phyloP scores from a whole-genome alignment of 2,329 filamentous ascomycete species.

The Capronia americana region DNA sequence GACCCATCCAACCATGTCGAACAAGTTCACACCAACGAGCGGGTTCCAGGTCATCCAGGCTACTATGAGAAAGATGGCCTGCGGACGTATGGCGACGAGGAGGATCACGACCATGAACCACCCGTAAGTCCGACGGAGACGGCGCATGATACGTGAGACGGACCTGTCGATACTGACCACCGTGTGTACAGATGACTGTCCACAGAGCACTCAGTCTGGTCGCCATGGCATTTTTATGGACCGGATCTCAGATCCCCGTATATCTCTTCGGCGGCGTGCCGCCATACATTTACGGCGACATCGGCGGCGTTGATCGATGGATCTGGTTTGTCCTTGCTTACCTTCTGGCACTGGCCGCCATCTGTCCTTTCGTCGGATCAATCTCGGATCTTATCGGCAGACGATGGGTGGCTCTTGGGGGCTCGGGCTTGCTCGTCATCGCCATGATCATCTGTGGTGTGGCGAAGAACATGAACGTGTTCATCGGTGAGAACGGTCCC shows the following conservation, averaged over 20 bases:
- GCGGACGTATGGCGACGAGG: conserved; percentile 55
- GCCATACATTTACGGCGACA: conserved; percentile 64
- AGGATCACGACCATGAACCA: conserved; percentile 56
- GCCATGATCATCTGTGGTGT: conserved; percentile 67
- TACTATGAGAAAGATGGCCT: conserved; percentile 58
- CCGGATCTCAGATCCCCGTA: conserved; percentile 65
- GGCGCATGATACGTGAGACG: background rate
- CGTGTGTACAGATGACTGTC: conserved; percentile 45
- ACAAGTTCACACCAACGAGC: conserved; percentile 42
- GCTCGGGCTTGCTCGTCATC: conserved; percentile 60
- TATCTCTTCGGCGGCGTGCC: conserved; percentile 60
- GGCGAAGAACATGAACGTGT: conserved; percentile 64
- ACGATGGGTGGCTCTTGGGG: conserved; percentile 64
- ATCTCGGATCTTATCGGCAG: conserved; percentile 69
- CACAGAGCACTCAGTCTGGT: conserved; percentile 56
- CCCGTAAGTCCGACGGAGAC: conserved; percentile 45
- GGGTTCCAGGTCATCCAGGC: conserved; percentile 46
- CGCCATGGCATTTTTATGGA: conserved; percentile 67
- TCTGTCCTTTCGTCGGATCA: conserved; percentile 70
- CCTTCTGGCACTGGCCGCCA: conserved; percentile 61
- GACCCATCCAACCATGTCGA: conserved; percentile 42
- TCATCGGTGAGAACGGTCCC: conserved; percentile 58
- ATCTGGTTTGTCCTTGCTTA: conserved; percentile 66
- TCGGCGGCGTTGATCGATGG: conserved; percentile 66
- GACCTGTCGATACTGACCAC: conserved; percentile 49